Percentiles rank a stretch among this genome's conserved stretches.
Evolutionary conservation across 2,329 filamentous ascomycete species (phyloP).

Genomic region (Penicillium hordei): DNA sequence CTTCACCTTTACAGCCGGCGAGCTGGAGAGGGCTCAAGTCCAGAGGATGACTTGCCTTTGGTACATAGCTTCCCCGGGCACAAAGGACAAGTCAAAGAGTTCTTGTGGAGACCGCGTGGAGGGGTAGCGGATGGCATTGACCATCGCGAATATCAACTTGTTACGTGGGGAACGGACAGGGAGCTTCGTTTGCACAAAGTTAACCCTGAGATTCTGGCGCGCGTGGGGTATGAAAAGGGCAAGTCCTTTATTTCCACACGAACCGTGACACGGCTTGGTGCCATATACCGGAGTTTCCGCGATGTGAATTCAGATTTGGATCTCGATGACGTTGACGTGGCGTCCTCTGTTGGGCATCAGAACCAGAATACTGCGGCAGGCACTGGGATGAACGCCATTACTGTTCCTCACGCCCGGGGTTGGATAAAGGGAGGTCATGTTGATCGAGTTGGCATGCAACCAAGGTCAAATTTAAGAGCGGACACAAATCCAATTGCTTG

Average conservation of each 20-base stretch:
- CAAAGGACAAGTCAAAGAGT: constrained; percentile 75
- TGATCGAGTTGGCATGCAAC: constrained; percentile 51
- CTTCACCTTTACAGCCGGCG: constrained; percentile 79
- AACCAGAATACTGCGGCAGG: constrained; percentile 28
- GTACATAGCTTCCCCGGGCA: constrained; percentile 57
- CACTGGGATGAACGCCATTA: constrained; percentile 51
- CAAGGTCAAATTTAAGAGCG: constrained; percentile 47
- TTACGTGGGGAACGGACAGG: constrained; percentile 89
- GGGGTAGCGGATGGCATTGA: constrained; percentile 68
- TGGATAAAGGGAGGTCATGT: constrained; percentile 49
- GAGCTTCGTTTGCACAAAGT: constrained; percentile 76
- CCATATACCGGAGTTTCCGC: constrained; percentile 80
- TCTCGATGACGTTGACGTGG: constrained; percentile 52
- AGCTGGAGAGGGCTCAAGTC: constrained; percentile 40
- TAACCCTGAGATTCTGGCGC: constrained; percentile 61
- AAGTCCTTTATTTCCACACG: constrained; percentile 63
- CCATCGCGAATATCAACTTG: constrained; percentile 84
- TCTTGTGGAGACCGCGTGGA: constrained; percentile 82
- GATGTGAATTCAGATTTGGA: constrained; percentile 63
- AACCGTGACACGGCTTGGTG: constrained; percentile 77
- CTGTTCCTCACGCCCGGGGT: constrained; percentile 53
- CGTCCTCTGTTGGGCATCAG: constrained; percentile 31
- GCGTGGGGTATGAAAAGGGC: constrained; percentile 73
- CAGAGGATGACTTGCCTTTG: constrained; percentile 40
- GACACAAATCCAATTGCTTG: constrained; percentile 61